Evolutionary conservation across 1,284 basidiomycete species (phyloP).

Genomic region (Cutaneotrichosporon dermatis): DNA sequence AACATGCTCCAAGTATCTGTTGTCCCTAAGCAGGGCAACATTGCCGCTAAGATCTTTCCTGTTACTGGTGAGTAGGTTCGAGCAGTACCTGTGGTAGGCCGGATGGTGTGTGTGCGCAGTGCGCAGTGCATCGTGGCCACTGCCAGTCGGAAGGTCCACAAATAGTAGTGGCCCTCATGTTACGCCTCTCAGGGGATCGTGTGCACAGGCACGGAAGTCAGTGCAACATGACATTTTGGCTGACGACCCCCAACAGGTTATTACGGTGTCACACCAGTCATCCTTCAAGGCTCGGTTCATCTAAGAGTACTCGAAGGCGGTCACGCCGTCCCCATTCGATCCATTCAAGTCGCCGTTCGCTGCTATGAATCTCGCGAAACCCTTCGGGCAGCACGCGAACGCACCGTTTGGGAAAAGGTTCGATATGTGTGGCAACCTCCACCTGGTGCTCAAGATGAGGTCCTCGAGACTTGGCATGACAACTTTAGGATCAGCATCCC

Average conservation of each 20-base stretch:
- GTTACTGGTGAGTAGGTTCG: constrained; percentile 7
- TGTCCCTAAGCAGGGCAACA: constrained; percentile 8
- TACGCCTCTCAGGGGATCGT: too few species aligned
- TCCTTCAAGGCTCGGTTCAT: constrained; percentile 23
- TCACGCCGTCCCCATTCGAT: constrained; percentile 23
- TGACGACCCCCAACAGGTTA: constrained; percentile 27
- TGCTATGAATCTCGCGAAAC: constrained; percentile 29
- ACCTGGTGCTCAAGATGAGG: constrained; percentile 14
- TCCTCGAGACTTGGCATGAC: constrained; percentile 30
- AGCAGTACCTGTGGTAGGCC: background rate
- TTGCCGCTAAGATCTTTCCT: constrained; percentile 2
- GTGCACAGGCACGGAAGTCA: too few species aligned
- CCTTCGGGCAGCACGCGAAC: constrained; percentile 18
- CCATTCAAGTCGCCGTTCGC: constrained; percentile 24
- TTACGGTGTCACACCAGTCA: constrained; percentile 40
- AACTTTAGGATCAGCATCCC: constrained; percentile 35
- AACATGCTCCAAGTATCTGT: background rate
- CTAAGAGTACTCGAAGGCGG: constrained; percentile 21
- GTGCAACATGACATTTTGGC: background rate
- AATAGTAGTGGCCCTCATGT: too few species aligned
- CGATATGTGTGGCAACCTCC: constrained; percentile 25
- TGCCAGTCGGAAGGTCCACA: too few species aligned
- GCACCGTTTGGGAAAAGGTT: constrained; percentile 30
- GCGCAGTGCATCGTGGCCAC: too few species aligned
- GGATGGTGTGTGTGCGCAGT: too few species aligned